Base-by-base conservation (phyloP, 2,329 filamentous ascomycete genomes). In the Leptographium radiaticola region DNA sequence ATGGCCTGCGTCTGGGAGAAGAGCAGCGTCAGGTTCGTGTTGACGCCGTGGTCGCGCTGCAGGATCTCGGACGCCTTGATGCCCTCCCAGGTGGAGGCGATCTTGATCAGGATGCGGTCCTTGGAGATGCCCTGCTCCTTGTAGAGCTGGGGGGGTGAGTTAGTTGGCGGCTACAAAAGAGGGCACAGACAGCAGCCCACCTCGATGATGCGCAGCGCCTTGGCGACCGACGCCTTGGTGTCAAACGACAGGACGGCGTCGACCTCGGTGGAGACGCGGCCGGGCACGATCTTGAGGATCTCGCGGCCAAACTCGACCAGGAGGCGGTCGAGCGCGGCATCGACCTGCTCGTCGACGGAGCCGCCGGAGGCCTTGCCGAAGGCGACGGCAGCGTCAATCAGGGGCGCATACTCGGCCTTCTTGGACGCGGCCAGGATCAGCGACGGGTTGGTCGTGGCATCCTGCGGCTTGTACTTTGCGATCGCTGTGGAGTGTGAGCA, bases 401-500 rank as follows among this genome's bases (percentile, higher is more conserved):
- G 77, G 72, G 85, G 84, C 67, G 87, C 89, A 72, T 97, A 97
- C 74, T 96, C 90, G 70, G 87, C 68, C 83, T 97, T 97, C 82
- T 98, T 97, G 69, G 93, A 90, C 60, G 93, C 93, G 63, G 90
- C 91, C 69, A 98, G 86, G 74, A 98, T 97, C 70, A 98, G 81
- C 60, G 93, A 97, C 57, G 93, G 93, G 84, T 98, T 98, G 77
- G 93, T 98, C 71, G 93, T 98, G 68, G 93, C 93, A 87, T 98
- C 93, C 80, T 98, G 90, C 61, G 93, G 93, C 84, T 95, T 95
- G 84, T 98, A 98, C 80, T 97, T 96, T 79, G 80, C 90, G 72
- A 98, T 98, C 72, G 90, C 90, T 83, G 75, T 6, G 16, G 18
- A 31, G 6, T 43, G 44, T 50, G 18, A 51, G 30, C 13, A 34